Base-by-base conservation (phyloP, 352 stramenopile genomes). In the Pythium periplocum region DNA sequence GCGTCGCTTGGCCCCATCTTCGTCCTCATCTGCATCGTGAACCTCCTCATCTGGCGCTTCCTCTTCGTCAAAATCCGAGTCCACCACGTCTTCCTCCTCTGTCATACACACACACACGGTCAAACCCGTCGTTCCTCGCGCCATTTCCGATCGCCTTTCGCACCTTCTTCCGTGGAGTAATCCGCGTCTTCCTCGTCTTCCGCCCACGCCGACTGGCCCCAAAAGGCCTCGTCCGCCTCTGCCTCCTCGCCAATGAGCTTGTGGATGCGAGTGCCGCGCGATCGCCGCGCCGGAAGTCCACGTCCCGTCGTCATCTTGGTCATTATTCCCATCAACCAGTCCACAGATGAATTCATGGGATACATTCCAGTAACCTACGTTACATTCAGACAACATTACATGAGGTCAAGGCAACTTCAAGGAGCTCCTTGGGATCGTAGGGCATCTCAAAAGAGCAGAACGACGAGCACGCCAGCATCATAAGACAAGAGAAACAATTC, bases 51-150 rank as follows among this genome's bases (percentile, higher is more conserved):
- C 83, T 8, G 83, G 83, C 35, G 62, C 59, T 73, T 96, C 86
- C 45, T 90, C 75, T 4, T 86, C 69, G 50, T 95, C 85, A 63
- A 96, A 96, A 58, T 96, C 87, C 50, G 78, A 86, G 60, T 96
- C 87, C 10, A 93, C 84, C 30, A 91, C 59, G 49, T 96, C 87
- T 40, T 91, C 85, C 57, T 96, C 84, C 76, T 95, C 87, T 92
- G 50, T 51, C 31, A 51, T n/a, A 31, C 57, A 11, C 30, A 56
- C 37, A 51, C 6, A 33, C 32, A 53, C 39, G 5, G 49, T 35
- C 7, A 26, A 26, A 26, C 17, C 17, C 17, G 17, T 26, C 17
- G 17, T 26, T 26, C 17, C 17, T 26, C 17, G 0, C 17, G 17
- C 17, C 17, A 26, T 26, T 26, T 26, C 17, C 17, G 17, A 26